Percentiles rank a stretch among this genome's conserved stretches.
Evolutionary conservation across 805 yeast species (phyloP).

Genomic region (Sugiyamaella floridensis): DNA sequence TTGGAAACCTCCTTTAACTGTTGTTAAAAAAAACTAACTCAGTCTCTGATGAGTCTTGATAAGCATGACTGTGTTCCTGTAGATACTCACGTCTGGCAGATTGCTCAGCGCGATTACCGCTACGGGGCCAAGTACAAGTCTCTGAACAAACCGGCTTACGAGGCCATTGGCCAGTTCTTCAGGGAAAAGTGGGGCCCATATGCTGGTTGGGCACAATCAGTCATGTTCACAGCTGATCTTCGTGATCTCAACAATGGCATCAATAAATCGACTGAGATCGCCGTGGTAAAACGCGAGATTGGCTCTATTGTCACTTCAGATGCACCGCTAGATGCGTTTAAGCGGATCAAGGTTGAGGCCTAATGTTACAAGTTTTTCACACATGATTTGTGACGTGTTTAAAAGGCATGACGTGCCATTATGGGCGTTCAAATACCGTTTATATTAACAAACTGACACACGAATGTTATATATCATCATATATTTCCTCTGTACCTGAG

Average conservation of each 20-base stretch:
- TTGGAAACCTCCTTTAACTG: too few species aligned
- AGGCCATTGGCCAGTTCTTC: slow-evolving; percentile 52
- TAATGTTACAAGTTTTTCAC: neutral
- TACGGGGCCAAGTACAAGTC: slow-evolving; percentile 39
- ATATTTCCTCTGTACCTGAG: too few species aligned
- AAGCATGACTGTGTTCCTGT: slow-evolving; percentile 86
- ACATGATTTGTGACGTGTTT: too few species aligned
- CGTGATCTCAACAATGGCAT: slow-evolving; percentile 16
- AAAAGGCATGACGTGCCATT: too few species aligned
- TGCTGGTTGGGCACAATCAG: slow-evolving; percentile 99
- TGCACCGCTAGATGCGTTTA: neutral
- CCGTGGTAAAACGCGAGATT: too few species aligned
- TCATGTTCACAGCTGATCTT: slow-evolving; percentile 80
- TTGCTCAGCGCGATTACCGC: slow-evolving; percentile 76
- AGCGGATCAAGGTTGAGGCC: neutral
- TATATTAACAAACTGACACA: too few species aligned
- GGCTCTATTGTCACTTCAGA: too few species aligned
- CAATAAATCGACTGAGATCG: slow-evolving; percentile 2
- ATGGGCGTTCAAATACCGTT: too few species aligned
- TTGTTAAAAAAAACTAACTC: neutral
- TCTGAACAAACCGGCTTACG: slow-evolving; percentile 47
- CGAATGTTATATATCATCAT: too few species aligned
- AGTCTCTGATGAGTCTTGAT: slow-evolving; percentile 78
- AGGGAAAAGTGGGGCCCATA: slow-evolving; percentile 72
- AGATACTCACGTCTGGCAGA: slow-evolving; percentile 90